A percentile compares a stretch with the other conserved stretches of the same genome.
These are phyloP conservation scores for Rhodotorula paludigena DNA, from an alignment of 768 basidiomycete species.

Conservation along the genomic window DNA sequence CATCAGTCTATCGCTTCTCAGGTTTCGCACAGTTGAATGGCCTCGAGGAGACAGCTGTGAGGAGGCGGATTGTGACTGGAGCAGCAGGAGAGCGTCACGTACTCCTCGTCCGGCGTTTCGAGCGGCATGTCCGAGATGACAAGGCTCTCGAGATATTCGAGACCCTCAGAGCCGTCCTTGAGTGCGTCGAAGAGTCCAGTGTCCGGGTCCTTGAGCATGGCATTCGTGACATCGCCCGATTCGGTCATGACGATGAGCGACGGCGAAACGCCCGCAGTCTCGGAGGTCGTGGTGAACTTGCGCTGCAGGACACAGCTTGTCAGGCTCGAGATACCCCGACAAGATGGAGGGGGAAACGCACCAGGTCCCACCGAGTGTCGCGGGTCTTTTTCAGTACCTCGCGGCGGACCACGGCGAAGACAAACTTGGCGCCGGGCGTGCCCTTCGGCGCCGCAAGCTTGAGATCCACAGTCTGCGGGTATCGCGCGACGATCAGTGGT, in stretches of 20 bases:
- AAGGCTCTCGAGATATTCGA: constrained; percentile 25
- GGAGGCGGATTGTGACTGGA: too few species aligned
- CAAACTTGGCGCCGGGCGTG: constrained; percentile 26
- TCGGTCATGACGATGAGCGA: constrained; percentile 30
- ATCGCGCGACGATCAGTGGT: too few species aligned
- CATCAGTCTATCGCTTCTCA: too few species aligned
- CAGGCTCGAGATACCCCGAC: neutral
- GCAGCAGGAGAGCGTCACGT: neutral
- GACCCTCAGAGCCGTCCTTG: neutral
- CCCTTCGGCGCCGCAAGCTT: constrained; percentile 19
- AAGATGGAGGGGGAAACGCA: neutral
- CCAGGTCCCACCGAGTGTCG: constrained; percentile 31
- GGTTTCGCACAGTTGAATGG: too few species aligned
- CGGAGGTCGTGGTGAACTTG: constrained; percentile 24
- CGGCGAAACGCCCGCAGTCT: constrained; percentile 3
- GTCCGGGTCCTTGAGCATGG: constrained; percentile 13
- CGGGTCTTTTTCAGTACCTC: constrained; percentile 1
- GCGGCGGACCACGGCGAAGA: constrained; percentile 19
- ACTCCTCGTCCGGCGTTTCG: constrained; percentile 3
- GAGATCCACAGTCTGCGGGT: constrained; percentile 20
- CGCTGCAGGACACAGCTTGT: neutral
- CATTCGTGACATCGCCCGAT: constrained; percentile 27
- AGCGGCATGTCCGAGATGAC: constrained; percentile 24
- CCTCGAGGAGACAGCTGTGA: too few species aligned
- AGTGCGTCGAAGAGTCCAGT: constrained; percentile 23